Evolutionary conservation across 2,329 filamentous ascomycete genomes (phyloP), one percentile per base, ranked within the genome.

Genomic region (Aspergillus felis): DNA sequence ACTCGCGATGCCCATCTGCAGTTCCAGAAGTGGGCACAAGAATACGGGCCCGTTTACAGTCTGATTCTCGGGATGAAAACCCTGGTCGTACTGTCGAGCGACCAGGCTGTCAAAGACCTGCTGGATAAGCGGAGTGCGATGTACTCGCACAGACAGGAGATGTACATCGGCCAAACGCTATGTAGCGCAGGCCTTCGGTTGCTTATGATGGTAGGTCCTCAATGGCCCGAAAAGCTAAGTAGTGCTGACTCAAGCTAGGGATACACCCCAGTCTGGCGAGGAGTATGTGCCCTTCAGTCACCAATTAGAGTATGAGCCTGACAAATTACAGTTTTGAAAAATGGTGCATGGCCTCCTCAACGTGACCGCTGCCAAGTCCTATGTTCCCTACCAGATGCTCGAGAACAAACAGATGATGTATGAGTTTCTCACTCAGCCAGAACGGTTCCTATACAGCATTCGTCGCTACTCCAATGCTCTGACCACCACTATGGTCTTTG

Each of bases 331-430:
- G 60, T 64, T 66, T 53, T 70, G 68, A 14, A 73, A 73, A 50
- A 69, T 72, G 61, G 62, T 77, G 3, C 81, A 83, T 63, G 71
- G 68, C 2, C 71, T 81, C 1, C 76, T 84, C 28, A 81, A 82
- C 60, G 66, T 80, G 53, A 76, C 71, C 0, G 73, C 76, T 1
- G 75, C 80, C 3, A 75, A 73, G 54, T 69, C 71, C 8, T 86
- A 86, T 57, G 74, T 84, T 2, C 76, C 79, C 1, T 85, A 84
- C 60, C 82, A 85, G 61, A 76, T 80, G 50, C 72, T 85, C 2
- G 82, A 85, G 65, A 82, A 79, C 66, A 82, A 80, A 63, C 76
- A 79, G 51, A 81, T 85, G 81, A 22, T 72, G 58, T 59, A 71
- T 48, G 78, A 80, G 6, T 67, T 85, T 20, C 61, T 84, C 3